Conservation (phyloP, 2,329 filamentous ascomycete genomes). For the Elsinoe perseae region DNA sequence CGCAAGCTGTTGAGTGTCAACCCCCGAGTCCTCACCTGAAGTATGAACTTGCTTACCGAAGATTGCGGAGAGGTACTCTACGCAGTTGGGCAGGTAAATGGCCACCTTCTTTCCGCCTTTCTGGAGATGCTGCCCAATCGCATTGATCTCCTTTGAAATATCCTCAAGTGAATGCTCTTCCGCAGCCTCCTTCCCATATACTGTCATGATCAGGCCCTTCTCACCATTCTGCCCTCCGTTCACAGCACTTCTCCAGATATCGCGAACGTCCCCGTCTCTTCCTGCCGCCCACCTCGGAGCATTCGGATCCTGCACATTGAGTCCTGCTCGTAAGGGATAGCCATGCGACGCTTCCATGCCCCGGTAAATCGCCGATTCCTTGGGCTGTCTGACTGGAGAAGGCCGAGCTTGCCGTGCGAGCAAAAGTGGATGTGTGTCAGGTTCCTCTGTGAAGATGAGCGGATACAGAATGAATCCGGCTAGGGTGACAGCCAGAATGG, state of each 20-base stretch:
- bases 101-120: conserved; percentile 70
- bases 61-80: conserved; percentile 73
- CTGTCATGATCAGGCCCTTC: conserved; percentile 66
- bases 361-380: conserved; percentile 78
- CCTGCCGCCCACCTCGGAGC: conserved; percentile 76
- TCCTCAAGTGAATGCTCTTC: conserved; percentile 63
- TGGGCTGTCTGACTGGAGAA: conserved; percentile 70
- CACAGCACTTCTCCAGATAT: conserved; percentile 71
- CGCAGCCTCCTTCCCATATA: conserved; percentile 67
- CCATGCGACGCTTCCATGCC: conserved; percentile 80
- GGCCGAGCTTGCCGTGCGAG: conserved; percentile 75
- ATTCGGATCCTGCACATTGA: conserved; percentile 74
- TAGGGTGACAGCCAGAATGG: conserved; percentile 59
- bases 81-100: conserved; percentile 85
- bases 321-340: conserved; percentile 66
- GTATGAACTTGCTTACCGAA: conserved; percentile 49
- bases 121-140: conserved; percentile 70
- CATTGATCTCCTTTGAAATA: conserved; percentile 76
- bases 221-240: conserved; percentile 47
- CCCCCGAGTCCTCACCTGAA: background rate
- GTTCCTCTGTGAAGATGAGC: conserved; percentile 63
- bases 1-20: conserved; percentile 52
- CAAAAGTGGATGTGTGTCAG: conserved; percentile 86
- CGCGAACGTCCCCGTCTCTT: conserved; percentile 79
- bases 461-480: conserved; percentile 62